Evolutionary conservation across 108 stramenopile genomes (phyloP).

Genomic region (Discostella pseudostelligera): DNA sequence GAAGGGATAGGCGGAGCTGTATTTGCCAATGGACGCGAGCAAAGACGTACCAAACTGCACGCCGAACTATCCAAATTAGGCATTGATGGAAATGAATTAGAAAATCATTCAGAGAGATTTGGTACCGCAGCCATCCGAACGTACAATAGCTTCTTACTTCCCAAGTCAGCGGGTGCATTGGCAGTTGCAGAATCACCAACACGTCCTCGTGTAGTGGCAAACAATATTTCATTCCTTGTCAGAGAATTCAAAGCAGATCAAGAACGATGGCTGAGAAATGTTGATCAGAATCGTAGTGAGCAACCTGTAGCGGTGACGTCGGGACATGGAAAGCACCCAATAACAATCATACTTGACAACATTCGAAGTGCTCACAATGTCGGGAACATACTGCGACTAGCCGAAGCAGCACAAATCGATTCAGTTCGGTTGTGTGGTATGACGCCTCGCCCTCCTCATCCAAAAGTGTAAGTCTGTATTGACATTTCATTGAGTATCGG

Average conservation of each 20-base stretch:
- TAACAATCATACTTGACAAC: constrained; percentile 54
- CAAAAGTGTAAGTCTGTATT: constrained; percentile 32
- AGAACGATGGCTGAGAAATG: constrained; percentile 57
- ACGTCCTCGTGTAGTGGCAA: constrained; percentile 53
- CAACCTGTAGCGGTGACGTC: no score
- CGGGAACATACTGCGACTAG: constrained; percentile 51
- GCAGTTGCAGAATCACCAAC: constrained; percentile 56
- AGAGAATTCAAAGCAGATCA: constrained; percentile 52
- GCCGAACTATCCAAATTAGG: constrained; percentile 42
- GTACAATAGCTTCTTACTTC: constrained; percentile 54
- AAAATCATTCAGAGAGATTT: constrained; percentile 36
- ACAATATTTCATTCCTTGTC: constrained; percentile 52
- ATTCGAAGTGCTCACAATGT: constrained; percentile 59
- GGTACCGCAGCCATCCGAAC: constrained; percentile 55
- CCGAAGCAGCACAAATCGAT: constrained; percentile 48
- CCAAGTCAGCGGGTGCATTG: constrained; percentile 53
- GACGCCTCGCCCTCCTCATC: constrained; percentile 57
- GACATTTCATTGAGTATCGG: neutral
- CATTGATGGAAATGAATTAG: constrained; percentile 35
- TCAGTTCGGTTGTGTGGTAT: constrained; percentile 56
- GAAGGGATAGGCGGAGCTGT: constrained; percentile 20
- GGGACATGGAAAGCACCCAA: constrained; percentile 16
- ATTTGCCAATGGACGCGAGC: constrained; percentile 40
- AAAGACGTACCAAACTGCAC: constrained; percentile 37
- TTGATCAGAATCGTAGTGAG: constrained; percentile 43